phyloP scores from a whole-genome alignment of 2,329 filamentous ascomycete genomes.

The Helicocarpus griseus region DNA sequence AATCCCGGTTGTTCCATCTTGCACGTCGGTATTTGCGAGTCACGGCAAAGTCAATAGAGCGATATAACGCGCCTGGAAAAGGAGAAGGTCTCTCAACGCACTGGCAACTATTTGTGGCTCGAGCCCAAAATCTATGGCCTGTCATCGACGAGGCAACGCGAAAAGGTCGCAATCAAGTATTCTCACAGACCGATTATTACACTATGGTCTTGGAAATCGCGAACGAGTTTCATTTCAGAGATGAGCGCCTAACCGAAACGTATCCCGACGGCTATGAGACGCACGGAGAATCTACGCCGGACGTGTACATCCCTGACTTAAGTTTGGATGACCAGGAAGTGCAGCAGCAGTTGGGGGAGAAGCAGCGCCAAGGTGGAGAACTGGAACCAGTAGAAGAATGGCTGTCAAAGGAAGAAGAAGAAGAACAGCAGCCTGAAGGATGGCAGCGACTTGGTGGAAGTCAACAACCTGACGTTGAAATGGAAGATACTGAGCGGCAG shows the following conservation, averaged over 20 bases:
- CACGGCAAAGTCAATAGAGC: background rate
- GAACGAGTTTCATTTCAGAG: background rate
- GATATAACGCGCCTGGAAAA: background rate
- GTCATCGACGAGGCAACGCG: background rate
- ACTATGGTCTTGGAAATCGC: background rate
- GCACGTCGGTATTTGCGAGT: background rate
- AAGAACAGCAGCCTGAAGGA: background rate
- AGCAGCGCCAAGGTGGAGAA: background rate
- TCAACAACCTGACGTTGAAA: background rate
- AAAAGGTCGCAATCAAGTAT: background rate
- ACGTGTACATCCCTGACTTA: background rate
- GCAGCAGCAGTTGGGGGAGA: background rate
- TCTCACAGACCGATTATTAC: background rate
- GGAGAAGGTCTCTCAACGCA: background rate
- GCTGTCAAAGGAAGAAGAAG: too few relatives aligned
- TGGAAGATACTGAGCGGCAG: too few relatives aligned
- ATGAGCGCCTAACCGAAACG: background rate
- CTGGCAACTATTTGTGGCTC: background rate
- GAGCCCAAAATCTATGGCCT: background rate
- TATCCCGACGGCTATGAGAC: background rate
- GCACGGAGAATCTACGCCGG: background rate
- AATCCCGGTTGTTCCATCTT: background rate
- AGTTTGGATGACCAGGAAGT: too few relatives aligned
- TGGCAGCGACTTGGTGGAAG: background rate
- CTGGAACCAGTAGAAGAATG: background rate